These are phyloP conservation scores for Pyrenochaeta sp. DNA, from an alignment of 2,329 filamentous ascomycete species.

Conservation along the genomic window DNA sequence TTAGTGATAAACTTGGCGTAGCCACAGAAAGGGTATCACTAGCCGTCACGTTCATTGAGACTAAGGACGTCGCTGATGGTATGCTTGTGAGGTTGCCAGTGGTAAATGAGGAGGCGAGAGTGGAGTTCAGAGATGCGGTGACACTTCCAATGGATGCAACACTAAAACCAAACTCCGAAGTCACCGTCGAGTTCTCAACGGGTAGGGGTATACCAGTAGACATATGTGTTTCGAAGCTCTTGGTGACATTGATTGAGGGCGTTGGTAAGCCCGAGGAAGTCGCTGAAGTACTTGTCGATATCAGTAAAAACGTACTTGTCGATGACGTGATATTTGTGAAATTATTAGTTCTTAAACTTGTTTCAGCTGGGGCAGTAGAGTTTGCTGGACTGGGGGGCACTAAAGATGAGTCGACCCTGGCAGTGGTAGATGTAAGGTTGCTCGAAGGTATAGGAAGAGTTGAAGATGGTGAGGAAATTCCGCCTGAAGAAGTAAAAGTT, in stretches of 20 bases:
- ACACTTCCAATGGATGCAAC: background rate
- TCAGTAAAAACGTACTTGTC: too few relatives aligned
- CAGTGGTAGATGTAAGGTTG: background rate
- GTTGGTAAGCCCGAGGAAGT: background rate
- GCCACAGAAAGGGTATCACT: background rate
- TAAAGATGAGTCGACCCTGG: background rate
- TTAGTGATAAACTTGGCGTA: slow-evolving; percentile 18
- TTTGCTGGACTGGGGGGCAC: background rate
- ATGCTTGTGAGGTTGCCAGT: slow-evolving; percentile 5
- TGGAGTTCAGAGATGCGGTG: background rate
- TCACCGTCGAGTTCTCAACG: slow-evolving; percentile 4
- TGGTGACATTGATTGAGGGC: background rate
- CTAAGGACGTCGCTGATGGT: too few relatives aligned
- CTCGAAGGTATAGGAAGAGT: background rate
- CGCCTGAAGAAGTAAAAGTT: too few relatives aligned
- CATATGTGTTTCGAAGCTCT: background rate
- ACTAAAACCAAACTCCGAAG: background rate
- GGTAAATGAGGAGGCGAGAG: background rate
- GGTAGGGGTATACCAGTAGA: background rate
- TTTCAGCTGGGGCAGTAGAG: background rate
- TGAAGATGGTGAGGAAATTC: background rate
- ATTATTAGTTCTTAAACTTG: slow-evolving; percentile 1
- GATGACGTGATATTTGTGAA: background rate
- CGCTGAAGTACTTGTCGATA: too few relatives aligned
- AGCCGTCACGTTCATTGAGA: too few relatives aligned